phyloP scores from a whole-genome alignment of 176 grass and related monocot genomes.

The Puya raimondii region DNA sequence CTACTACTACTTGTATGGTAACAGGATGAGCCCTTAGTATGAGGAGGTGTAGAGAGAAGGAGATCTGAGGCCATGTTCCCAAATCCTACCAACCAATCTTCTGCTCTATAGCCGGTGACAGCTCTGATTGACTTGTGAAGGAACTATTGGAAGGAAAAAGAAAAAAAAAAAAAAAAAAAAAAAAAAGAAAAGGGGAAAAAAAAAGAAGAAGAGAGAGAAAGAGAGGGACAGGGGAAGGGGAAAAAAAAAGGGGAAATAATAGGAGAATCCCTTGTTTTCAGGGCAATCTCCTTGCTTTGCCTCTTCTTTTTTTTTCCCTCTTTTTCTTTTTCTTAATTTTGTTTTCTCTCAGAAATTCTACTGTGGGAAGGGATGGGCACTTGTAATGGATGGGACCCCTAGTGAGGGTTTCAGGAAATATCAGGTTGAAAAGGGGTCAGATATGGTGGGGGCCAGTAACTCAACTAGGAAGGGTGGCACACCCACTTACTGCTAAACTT shows the following conservation, averaged over 20 bases:
- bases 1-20: conserved; percentile 13
- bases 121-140: conserved; percentile 21
- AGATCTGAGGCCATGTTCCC: neutral
- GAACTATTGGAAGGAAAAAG: conserved; percentile 26
- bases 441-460: conserved; percentile 29
- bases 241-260: neutral
- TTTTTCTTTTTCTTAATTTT: too few species aligned
- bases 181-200: conserved; percentile 8
- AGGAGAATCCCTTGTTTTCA: conserved; percentile 5
- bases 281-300: conserved; percentile 10
- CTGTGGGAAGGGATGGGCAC: conserved; percentile 28
- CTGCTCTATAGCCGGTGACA: neutral
- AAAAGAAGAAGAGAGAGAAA: neutral
- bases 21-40: neutral
- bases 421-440: conserved; percentile 33
- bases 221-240: neutral
- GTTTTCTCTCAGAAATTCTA: conserved; percentile 33
- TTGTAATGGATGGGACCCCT: neutral
- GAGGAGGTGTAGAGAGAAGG: neutral
- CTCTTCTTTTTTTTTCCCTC: neutral
- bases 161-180: conserved; percentile 11
- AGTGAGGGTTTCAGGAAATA: conserved; percentile 43
- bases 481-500: neutral
- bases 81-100: too few species aligned
- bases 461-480: conserved; percentile 15